Evolutionary conservation across 768 basidiomycete genomes (phyloP), one percentile per base, ranked within the genome.

Genomic region (Ramaria sp.): DNA sequence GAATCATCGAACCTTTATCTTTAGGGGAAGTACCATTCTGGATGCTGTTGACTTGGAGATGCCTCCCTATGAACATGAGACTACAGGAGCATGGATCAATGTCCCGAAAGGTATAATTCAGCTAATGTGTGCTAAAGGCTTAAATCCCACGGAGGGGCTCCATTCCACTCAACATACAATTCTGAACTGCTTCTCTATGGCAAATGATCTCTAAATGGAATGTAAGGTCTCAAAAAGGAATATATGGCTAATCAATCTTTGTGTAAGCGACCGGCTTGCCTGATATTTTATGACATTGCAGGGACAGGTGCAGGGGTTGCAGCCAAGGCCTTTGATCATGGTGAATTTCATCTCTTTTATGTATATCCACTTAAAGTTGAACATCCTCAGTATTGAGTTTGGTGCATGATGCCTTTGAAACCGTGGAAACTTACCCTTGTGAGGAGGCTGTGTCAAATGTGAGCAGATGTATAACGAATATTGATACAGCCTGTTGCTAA

Each of bases 81-180:
- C 84, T 1, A 81, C 76, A 1, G 90, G 91, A 0, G 69, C 81
- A 56, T 93, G 90, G 90, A 69, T 93, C 24, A 85, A 93, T 61
- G 70, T 92, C 1, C 83, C 87, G 0, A 69, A 68, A 24, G 32
- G 64, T 0, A 70, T 78, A 20, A 65, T 90, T 45, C 63, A 72
- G 5, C 62, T 82, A n/a, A 70, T 91, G 64, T 66, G 67, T 13
- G 57, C 59, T 10, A 80, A 82, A 58, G 69, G 67, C 4, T 74
- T 89, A 39, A 78, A 82, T 56, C 74, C 81, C 0, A 88, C 90
- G 0, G 90, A 79, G 48, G 85, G 83, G 0, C 89, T 94, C 47
- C 91, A 95, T 62, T 78, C 88, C 4, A 89, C 91, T 2, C 74
- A 83, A 59, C 92, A 95, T 63, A 88, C 88, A 0, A 75, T 92